phyloP scores from a whole-genome alignment of 2,329 filamentous ascomycete genomes.

The Ceratocystis alfenasii region DNA sequence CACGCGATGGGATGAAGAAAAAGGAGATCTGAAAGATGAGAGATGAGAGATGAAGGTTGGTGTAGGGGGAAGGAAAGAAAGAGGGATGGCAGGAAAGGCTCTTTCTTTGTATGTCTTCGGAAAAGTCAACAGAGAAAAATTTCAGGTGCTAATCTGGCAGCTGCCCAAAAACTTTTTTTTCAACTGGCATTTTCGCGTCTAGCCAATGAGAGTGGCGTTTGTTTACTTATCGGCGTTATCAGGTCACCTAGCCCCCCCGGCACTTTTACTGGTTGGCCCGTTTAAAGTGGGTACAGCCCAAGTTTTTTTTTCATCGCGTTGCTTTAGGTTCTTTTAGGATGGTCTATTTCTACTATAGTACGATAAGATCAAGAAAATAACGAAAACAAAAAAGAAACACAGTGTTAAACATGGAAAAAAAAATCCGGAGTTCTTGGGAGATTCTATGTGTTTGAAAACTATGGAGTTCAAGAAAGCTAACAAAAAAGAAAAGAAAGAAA shows the following conservation, averaged over 20 bases:
- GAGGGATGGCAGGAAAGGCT: constrained; percentile 21
- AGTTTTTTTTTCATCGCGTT: neutral
- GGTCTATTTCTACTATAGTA: neutral
- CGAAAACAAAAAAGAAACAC: too few relatives aligned
- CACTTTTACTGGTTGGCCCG: neutral
- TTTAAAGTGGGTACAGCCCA: neutral
- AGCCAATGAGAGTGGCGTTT: constrained; percentile 9
- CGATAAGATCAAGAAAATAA: neutral
- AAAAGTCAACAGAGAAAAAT: constrained; percentile 14
- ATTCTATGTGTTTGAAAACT: too few relatives aligned
- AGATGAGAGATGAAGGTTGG: neutral
- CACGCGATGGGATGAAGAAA: constrained; percentile 13
- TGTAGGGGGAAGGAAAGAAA: constrained; percentile 14
- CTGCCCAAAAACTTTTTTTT: constrained; percentile 20
- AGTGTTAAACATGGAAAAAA: too few relatives aligned
- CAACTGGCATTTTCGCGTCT: constrained; percentile 16
- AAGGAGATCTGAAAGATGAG: neutral
- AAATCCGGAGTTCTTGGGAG: too few relatives aligned
- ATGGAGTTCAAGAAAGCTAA: too few relatives aligned
- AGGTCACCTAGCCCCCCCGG: constrained; percentile 11
- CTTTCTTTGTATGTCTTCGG: constrained; percentile 10
- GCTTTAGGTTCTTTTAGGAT: neutral
- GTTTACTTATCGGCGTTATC: constrained; percentile 17
- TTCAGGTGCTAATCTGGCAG: constrained; percentile 17
- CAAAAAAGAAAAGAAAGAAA: too few relatives aligned